Conservation (phyloP, 2,329 filamentous ascomycete genomes). For the Leptographium flavum region DNA sequence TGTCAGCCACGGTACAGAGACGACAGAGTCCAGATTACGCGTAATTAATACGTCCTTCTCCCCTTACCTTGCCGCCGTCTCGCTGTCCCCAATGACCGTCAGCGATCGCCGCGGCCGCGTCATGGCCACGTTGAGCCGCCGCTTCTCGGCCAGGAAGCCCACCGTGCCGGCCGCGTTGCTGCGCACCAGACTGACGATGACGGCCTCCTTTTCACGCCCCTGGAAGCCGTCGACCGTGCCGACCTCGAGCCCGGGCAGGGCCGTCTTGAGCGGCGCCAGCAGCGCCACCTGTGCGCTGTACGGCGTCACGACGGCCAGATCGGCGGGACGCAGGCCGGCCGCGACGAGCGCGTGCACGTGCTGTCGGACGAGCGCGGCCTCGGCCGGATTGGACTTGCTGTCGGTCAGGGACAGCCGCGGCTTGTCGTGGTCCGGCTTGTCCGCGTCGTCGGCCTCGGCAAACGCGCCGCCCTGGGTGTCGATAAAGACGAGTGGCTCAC, state of each 20-base stretch:
- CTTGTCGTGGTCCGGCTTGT: too few relatives aligned
- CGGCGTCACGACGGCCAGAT: constrained; percentile 88
- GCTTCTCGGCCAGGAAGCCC: constrained; percentile 84
- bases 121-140: constrained; percentile 92
- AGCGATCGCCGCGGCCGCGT: constrained; percentile 84
- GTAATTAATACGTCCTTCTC: too few relatives aligned
- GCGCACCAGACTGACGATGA: constrained; percentile 84
- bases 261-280: constrained; percentile 66
- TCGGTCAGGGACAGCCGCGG: constrained; percentile 28
- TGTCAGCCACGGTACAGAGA: too few relatives aligned
- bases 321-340: constrained; percentile 64
- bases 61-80: constrained; percentile 79
- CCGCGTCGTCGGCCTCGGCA: constrained; percentile 41
- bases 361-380: constrained; percentile 64
- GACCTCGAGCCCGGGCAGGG: constrained; percentile 76
- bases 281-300: constrained; percentile 89
- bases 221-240: constrained; percentile 94
- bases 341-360: constrained; percentile 64
- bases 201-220: constrained; percentile 89
- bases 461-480: constrained; percentile 95
- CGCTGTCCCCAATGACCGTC: constrained; percentile 83
- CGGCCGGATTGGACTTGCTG: constrained; percentile 86
- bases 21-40: too few relatives aligned
- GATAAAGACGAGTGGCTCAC: constrained; percentile 78
- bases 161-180: constrained; percentile 81